These are phyloP conservation scores for Limnanthes douglasii DNA, from an alignment of 345 rosid genomes.

Conservation along the genomic window DNA sequence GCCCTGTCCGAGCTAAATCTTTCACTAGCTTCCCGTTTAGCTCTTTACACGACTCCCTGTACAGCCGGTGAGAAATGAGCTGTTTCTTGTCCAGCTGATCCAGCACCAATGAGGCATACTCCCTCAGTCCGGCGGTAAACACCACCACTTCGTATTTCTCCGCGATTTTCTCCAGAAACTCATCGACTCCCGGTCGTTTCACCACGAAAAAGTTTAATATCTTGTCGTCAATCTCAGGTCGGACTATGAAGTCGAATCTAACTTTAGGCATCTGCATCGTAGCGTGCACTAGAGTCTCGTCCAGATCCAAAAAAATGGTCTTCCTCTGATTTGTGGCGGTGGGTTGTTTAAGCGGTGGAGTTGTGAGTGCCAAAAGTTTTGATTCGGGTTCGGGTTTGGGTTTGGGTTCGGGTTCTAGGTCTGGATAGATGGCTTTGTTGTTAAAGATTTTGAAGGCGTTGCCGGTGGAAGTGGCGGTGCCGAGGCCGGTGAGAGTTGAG, in stretches of 20 bases:
- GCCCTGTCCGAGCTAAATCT: slow-evolving; percentile 62
- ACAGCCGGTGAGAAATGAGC: slow-evolving; percentile 55
- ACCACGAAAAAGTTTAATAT: slow-evolving; percentile 48
- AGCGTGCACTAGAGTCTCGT: slow-evolving; percentile 76
- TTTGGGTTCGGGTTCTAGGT: not conserved
- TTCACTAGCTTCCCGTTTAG: slow-evolving; percentile 56
- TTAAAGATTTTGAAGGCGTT: slow-evolving; percentile 27
- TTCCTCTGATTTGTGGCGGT: slow-evolving; percentile 16
- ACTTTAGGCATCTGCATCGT: slow-evolving; percentile 37
- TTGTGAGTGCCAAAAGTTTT: too few relatives aligned
- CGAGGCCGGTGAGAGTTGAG: slow-evolving; percentile 28
- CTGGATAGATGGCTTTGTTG: not conserved
- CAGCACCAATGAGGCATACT: slow-evolving; percentile 66
- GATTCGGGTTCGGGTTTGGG: not conserved
- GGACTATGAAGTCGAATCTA: slow-evolving; percentile 49
- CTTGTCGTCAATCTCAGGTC: slow-evolving; percentile 35
- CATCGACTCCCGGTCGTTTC: slow-evolving; percentile 78
- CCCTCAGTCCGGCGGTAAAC: slow-evolving; percentile 72
- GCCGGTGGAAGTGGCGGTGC: slow-evolving; percentile 1
- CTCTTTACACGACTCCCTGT: slow-evolving; percentile 56
- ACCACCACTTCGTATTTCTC: slow-evolving; percentile 43
- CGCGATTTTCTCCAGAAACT: slow-evolving; percentile 37
- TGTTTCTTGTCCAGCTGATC: slow-evolving; percentile 40
- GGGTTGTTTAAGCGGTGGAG: too few relatives aligned
- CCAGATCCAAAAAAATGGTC: slow-evolving; percentile 76